Evolutionary conservation across 495 filamentous ascomycete species (phyloP).

Genomic region (Friedmanniomyces simplex): DNA sequence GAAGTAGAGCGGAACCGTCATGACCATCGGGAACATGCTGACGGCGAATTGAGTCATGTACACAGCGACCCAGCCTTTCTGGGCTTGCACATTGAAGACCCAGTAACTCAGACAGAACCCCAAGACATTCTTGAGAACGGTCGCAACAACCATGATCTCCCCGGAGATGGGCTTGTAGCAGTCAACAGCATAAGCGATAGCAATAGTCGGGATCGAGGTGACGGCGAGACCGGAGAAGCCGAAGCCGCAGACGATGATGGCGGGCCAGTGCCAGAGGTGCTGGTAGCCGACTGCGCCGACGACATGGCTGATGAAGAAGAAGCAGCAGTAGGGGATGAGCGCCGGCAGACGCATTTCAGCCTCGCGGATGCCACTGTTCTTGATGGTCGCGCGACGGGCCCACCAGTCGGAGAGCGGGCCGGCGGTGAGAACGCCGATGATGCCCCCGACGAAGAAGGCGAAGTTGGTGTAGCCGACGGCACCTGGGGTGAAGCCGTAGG

Average conservation of each 20-base stretch:
- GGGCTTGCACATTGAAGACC: constrained; percentile 22
- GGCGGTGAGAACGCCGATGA: constrained; percentile 43
- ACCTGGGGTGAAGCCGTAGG: constrained; percentile 43
- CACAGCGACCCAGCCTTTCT: constrained; percentile 21
- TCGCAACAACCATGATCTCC: constrained; percentile 51
- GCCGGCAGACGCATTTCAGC: constrained; percentile 54
- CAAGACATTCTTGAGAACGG: constrained; percentile 51
- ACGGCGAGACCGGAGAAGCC: constrained; percentile 44
- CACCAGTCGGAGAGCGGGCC: constrained; percentile 49
- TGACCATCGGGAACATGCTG: constrained; percentile 23
- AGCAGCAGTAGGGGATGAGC: constrained; percentile 42
- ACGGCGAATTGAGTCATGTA: constrained; percentile 19
- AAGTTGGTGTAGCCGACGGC: constrained; percentile 33
- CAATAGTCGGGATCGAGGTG: constrained; percentile 44
- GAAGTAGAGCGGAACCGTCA: constrained; percentile 24
- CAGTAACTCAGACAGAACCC: constrained; percentile 24
- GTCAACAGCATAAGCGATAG: constrained; percentile 43
- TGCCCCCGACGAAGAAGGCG: constrained; percentile 35
- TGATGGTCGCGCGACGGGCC: constrained; percentile 42
- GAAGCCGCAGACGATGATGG: constrained; percentile 41
- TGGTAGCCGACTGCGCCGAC: constrained; percentile 47
- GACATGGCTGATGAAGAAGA: constrained; percentile 44
- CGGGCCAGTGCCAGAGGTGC: constrained; percentile 44
- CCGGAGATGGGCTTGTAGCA: constrained; percentile 52
- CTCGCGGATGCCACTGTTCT: constrained; percentile 52